These are phyloP conservation scores for Fusarium napiforme DNA, from an alignment of 2,329 filamentous ascomycete genomes.

Conservation along the genomic window DNA sequence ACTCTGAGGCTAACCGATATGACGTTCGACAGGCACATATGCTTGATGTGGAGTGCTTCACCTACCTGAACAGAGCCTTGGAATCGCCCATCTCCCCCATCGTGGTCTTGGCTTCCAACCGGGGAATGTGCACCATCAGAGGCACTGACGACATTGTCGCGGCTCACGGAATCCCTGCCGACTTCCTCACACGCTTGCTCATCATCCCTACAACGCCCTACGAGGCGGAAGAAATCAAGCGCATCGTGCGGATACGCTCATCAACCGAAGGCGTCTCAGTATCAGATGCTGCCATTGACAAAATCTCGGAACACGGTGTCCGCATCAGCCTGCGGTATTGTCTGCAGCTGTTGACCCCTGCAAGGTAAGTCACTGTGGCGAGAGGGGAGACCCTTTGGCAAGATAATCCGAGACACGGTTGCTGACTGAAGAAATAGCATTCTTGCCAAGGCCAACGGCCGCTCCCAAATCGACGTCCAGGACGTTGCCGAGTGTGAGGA, in stretches of 20 bases:
- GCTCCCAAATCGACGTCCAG: slow-evolving; percentile 78
- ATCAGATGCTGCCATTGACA: slow-evolving; percentile 84
- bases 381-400: slow-evolving; percentile 30
- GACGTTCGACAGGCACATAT: slow-evolving; percentile 81
- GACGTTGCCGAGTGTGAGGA: slow-evolving; percentile 86
- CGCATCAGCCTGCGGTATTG: slow-evolving; percentile 93
- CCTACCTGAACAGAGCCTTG: slow-evolving; percentile 97
- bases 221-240: slow-evolving; percentile 87
- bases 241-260: slow-evolving; percentile 86
- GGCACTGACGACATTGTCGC: slow-evolving; percentile 85
- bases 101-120: slow-evolving; percentile 96
- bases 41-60: slow-evolving; percentile 99
- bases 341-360: slow-evolving; percentile 88
- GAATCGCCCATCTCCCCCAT: slow-evolving; percentile 96
- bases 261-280: slow-evolving; percentile 84
- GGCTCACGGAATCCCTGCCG: slow-evolving; percentile 92
- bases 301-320: slow-evolving; percentile 86
- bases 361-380: slow-evolving; percentile 64
- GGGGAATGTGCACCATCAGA: slow-evolving; percentile 91
- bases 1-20: slow-evolving; percentile 36
- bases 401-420: slow-evolving; percentile 45
- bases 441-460: slow-evolving; percentile 85
- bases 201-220: slow-evolving; percentile 97
- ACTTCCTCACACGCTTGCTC: slow-evolving; percentile 91
- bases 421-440: slow-evolving; percentile 68